Evolutionary conservation across 2,329 filamentous ascomycete genomes (phyloP).

Genomic region (Fonsecaea erecta): DNA sequence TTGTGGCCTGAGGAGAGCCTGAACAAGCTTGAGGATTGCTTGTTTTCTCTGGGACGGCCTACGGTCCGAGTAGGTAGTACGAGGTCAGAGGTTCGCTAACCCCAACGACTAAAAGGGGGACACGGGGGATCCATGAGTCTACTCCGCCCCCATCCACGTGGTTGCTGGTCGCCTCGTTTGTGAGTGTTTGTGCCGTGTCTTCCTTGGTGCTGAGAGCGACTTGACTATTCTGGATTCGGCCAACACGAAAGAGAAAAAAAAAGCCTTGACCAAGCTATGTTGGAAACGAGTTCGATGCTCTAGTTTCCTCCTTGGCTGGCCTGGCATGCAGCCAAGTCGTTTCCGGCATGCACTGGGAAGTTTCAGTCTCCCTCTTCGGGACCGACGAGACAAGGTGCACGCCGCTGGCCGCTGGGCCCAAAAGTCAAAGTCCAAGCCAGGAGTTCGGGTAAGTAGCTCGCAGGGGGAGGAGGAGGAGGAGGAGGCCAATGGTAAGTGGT

Average conservation of each 20-base stretch:
- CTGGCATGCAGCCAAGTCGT: background rate
- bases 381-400: too few species aligned
- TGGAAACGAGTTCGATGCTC: background rate
- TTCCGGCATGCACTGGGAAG: background rate
- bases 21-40: background rate
- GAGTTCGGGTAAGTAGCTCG: background rate
- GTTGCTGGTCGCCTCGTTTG: background rate
- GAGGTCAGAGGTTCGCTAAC: too few species aligned
- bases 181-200: background rate
- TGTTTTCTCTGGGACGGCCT: background rate
- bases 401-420: too few species aligned
- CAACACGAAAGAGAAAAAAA: background rate
- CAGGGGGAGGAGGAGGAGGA: too few species aligned
- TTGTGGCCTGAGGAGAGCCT: too few species aligned
- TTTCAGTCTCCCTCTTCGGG: background rate
- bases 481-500: background rate
- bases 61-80: too few species aligned
- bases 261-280: background rate
- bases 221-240: background rate
- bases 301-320: background rate
- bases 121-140: background rate
- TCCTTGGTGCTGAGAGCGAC: background rate
- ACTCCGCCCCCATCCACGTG: conserved; percentile 5
- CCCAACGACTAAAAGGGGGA: background rate
- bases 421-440: too few species aligned